Percentiles rank a stretch among this genome's conserved stretches.
Conservation (phyloP, 768 basidiomycete species). For the Mycena latifolia region DNA sequence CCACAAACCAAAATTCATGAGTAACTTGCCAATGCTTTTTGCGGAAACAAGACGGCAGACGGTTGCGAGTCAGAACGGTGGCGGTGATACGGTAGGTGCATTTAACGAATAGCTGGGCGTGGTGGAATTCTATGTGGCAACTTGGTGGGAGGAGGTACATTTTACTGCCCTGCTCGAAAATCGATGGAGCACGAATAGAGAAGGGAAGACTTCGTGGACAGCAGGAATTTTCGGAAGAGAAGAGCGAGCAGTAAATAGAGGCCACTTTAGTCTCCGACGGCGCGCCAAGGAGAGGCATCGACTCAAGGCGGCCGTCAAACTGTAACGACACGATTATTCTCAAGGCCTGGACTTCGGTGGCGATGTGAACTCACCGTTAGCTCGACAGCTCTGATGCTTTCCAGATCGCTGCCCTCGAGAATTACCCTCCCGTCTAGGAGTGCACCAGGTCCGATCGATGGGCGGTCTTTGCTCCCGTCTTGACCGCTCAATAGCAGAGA, state of each 20-base stretch:
- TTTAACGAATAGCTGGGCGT: neutral
- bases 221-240: neutral
- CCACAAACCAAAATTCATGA: neutral
- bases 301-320: conserved; percentile 1
- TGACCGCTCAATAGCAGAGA: neutral
- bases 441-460: neutral
- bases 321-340: neutral
- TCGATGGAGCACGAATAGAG: conserved; percentile 4
- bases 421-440: neutral
- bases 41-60: neutral
- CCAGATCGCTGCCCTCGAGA: neutral
- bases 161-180: neutral
- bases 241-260: neutral
- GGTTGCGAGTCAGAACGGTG: neutral
- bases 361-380: neutral
- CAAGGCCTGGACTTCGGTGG: too few relatives aligned
- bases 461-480: neutral
- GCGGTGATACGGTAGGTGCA: conserved; percentile 1
- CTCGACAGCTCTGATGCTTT: neutral
- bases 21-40: neutral
- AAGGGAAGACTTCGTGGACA: neutral
- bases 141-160: neutral
- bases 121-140: neutral
- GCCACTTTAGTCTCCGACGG: neutral
- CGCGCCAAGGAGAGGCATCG: neutral